Conservation (phyloP, 2,329 filamentous ascomycete species). For the Diplodia scrobiculata region DNA sequence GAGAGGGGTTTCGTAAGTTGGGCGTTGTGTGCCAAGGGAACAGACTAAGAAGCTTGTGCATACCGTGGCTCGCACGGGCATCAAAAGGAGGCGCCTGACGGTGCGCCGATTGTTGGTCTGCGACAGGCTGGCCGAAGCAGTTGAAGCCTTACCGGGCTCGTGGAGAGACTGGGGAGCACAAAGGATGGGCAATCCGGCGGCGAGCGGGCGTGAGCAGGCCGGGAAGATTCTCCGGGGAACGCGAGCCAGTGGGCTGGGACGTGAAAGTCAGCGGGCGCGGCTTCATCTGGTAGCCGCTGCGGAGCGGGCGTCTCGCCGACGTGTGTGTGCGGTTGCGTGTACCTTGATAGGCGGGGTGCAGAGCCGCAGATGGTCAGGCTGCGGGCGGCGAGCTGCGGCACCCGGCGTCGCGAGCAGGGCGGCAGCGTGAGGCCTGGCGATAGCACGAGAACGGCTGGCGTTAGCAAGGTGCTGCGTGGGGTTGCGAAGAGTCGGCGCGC, state of each 20-base stretch:
- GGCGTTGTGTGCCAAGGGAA: constrained; percentile 5
- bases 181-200: constrained; percentile 12
- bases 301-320: constrained; percentile 14
- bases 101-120: constrained; percentile 7
- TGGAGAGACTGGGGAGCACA: constrained; percentile 13
- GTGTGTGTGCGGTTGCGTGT: constrained; percentile 12
- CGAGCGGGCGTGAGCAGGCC: constrained; percentile 19
- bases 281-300: not conserved
- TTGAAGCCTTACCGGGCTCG: constrained; percentile 5
- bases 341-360: constrained; percentile 18
- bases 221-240: constrained; percentile 21
- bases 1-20: constrained; percentile 13
- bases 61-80: constrained; percentile 24
- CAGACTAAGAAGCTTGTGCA: constrained; percentile 20
- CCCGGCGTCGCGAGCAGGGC: constrained; percentile 8
- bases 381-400: not conserved
- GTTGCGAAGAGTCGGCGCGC: constrained; percentile 25
- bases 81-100: constrained; percentile 10
- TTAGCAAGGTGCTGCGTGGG: constrained; percentile 23
- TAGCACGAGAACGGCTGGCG: constrained; percentile 19
- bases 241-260: constrained; percentile 22
- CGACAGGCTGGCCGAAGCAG: constrained; percentile 7
- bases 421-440: constrained; percentile 1
- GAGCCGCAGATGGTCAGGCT: constrained; percentile 4
- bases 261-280: constrained; percentile 17